Base-by-base conservation (phyloP, 2,329 filamentous ascomycete species). In the Aspergillus arachidicola region DNA sequence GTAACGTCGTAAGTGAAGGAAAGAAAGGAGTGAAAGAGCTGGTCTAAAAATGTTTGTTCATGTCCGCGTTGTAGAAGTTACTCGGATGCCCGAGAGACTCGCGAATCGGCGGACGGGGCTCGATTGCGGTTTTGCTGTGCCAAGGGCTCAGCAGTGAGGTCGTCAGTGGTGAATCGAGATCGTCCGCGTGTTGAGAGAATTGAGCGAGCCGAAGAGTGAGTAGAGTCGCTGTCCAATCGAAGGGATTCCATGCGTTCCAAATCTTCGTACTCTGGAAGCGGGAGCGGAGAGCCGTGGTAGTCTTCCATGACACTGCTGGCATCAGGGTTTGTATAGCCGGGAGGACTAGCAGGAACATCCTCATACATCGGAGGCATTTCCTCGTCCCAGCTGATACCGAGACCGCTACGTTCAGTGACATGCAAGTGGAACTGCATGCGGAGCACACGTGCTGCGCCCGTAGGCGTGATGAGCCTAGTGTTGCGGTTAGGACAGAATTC, bases 371-470 rank as follows among this genome's bases (percentile, higher is more conserved):
- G 94, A 14, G 94, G 94, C 73, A 92, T 89, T 82, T 99, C 94
- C 79, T 97, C 94, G 71, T 98, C 94, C 94, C 95, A 99, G 70
- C 91, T 92, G 71, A 99, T 94, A 57, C 94, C 94, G 75, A 97
- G 86, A 21, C 94, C 94, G 23, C 87, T 87, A 64, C 92, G 87
- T 80, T 96, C 91, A 4, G 94, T 97, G 60, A 98, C 85, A 62
- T 88, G 83, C 59, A 95, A 84, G 71, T 87, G 88, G 82, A 97
- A 98, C 76, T 96, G 92, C 86, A 97, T 97, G 68, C 94, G 87
- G 64, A 99, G 83, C 58, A 98, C 94, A 67, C 94, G 88, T 0
- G 94, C 95, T 2, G 93, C 91, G 64, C 94, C 94, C 0, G 94
- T 97, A 57, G 94, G 93, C 0, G 92, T 94, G 55, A 92, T 86